These are phyloP conservation scores for Entophlyctis luteolus DNA, from an alignment of 192 early-diverging fungal species.

Conservation along the genomic window DNA sequence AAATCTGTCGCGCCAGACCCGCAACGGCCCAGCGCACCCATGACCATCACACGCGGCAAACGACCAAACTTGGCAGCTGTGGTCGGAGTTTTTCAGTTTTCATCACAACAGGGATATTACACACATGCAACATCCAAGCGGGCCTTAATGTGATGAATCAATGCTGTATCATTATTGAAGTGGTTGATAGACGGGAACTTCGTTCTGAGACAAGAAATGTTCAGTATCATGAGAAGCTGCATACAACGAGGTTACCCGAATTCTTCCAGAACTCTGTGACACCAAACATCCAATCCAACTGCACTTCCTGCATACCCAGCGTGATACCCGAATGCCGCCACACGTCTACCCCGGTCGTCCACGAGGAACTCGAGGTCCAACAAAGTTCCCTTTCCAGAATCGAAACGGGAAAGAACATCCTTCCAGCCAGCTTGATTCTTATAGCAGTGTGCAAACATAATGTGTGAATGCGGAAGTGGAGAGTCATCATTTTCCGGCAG, in stretches of 20 bases:
- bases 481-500: conserved; percentile 88
- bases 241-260: not conserved
- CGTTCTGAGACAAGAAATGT: not conserved
- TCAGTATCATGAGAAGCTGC: not conserved
- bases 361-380: conserved; percentile 93
- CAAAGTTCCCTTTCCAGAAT: conserved; percentile 77
- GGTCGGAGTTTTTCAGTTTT: not conserved
- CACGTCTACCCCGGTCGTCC: conserved; percentile 72
- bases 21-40: conserved; percentile 95
- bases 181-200: conserved; percentile 75
- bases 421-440: conserved; percentile 94
- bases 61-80: conserved; percentile 53
- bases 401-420: conserved; percentile 80
- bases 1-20: conserved; percentile 85
- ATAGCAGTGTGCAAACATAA: conserved; percentile 98
- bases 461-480: conserved; percentile 87
- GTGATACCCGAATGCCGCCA: conserved; percentile 96
- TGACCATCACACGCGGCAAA: conserved; percentile 86
- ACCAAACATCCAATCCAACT: conserved; percentile 89
- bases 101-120: not conserved
- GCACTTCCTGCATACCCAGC: conserved; percentile 95
- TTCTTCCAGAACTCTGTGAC: conserved; percentile 29
- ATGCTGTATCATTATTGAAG: conserved; percentile 75
- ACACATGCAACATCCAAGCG: conserved; percentile 58
- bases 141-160: conserved; percentile 70